phyloP scores from a whole-genome alignment of 305 asterid genomes.

The Galium porrigens region DNA sequence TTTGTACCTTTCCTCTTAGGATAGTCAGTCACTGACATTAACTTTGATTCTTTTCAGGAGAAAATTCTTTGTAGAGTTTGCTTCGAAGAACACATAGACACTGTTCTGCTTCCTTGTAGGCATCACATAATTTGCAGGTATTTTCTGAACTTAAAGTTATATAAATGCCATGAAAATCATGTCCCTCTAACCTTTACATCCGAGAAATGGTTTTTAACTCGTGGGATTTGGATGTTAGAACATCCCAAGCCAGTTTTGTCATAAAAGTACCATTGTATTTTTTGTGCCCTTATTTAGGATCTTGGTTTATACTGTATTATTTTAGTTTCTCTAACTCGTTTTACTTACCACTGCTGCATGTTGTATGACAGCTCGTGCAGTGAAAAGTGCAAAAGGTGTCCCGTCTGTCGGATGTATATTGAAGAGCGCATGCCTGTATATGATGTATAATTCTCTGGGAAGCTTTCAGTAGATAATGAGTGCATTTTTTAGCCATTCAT shows the following conservation, averaged over 20 bases:
- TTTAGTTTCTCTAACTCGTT: neutral
- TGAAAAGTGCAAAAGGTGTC: conserved; percentile 88
- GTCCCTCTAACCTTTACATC: neutral
- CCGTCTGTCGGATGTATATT: conserved; percentile 65
- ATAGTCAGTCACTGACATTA: conserved; percentile 14
- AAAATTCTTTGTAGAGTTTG: conserved; percentile 82
- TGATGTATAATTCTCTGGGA: conserved; percentile 41
- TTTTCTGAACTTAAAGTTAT: neutral
- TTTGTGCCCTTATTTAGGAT: neutral
- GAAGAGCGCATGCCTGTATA: conserved; percentile 60
- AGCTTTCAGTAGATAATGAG: conserved; percentile 13
- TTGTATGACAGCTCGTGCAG: conserved; percentile 44
- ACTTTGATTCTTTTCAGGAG: conserved; percentile 38
- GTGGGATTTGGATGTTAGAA: neutral
- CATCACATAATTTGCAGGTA: conserved; percentile 93
- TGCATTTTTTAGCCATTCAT: conserved; percentile 44
- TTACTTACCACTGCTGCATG: neutral
- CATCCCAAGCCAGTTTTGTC: neutral
- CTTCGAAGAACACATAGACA: conserved; percentile 70
- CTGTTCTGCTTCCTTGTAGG: conserved; percentile 83
- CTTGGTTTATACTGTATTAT: neutral
- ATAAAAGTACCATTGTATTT: too few species aligned
- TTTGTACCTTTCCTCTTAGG: neutral
- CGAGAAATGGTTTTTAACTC: neutral
- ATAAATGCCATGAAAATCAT: neutral